phyloP scores from a whole-genome alignment of 352 stramenopile genomes.

The Phytopythium sindhum region DNA sequence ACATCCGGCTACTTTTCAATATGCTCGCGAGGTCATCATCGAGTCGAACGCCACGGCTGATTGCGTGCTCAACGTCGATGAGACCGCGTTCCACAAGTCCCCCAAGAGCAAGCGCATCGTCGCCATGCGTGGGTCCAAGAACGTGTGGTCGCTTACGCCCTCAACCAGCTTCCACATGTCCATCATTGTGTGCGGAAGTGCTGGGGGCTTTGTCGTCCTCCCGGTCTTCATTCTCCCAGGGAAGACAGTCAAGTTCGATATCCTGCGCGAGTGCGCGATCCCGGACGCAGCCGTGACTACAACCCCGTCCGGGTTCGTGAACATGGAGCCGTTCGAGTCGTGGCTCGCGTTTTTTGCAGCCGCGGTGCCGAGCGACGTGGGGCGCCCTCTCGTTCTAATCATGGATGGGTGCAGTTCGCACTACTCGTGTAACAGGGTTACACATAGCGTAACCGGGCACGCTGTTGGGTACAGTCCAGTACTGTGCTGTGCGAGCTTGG shows the following conservation, averaged over 20 bases:
- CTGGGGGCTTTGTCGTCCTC: slow-evolving; percentile 7
- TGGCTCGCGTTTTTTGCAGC: slow-evolving; percentile 10
- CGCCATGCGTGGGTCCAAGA: slow-evolving; percentile 16
- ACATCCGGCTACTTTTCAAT: slow-evolving; percentile 12
- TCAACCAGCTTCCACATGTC: slow-evolving; percentile 21
- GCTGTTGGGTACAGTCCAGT: too few relatives aligned
- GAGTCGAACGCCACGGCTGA: slow-evolving; percentile 4
- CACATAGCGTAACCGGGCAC: too few relatives aligned
- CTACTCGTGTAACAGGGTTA: too few relatives aligned
- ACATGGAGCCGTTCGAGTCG: slow-evolving; percentile 9
- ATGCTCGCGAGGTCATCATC: slow-evolving; percentile 9
- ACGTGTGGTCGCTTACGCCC: slow-evolving; percentile 15
- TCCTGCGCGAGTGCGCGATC: background rate
- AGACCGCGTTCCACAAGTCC: slow-evolving; percentile 16
- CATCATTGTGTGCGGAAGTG: slow-evolving; percentile 21
- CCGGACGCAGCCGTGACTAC: slow-evolving; percentile 14
- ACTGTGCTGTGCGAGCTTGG: too few relatives aligned
- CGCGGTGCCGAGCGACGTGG: background rate
- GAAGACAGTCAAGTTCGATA: slow-evolving; percentile 2
- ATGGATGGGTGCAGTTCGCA: slow-evolving; percentile 16
- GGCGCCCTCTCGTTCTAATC: background rate
- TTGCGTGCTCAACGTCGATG: slow-evolving; percentile 24
- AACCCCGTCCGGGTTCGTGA: slow-evolving; percentile 16
- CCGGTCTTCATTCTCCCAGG: slow-evolving; percentile 16
- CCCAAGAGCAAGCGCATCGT: slow-evolving; percentile 12